Evolutionary conservation across 2,329 filamentous ascomycete species (phyloP), one percentile per base, ranked within the genome.

Genomic region (Hymenoscyphus scutula): DNA sequence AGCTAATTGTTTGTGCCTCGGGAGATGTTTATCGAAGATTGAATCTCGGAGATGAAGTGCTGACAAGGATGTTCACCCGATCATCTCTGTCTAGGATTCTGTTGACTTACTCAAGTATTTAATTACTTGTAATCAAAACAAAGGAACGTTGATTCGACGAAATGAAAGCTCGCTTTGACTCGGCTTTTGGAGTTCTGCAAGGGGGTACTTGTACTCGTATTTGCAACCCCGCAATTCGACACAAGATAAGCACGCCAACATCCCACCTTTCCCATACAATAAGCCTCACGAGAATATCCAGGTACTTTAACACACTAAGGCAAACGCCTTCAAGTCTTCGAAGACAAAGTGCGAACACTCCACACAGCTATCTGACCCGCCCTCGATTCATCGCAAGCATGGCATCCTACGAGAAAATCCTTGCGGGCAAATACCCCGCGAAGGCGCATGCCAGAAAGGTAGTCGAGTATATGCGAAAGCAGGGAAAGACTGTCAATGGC

Each of bases 371-470:
- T 10, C n/a, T 10, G 11, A 11, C 7, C 41, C n/a, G 8, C n/a
- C 41, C 45, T 6, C 38, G 13, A 54, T 25, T 25, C 13, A 15
- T 30, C 54, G 58, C 32, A 58, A 70, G 41, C 23, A 71, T 71
- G 68, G 65, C 62, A 15, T 60, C 63, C 27, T 62, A 64, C 27
- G 70, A 73, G 57, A 56, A 60, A 48, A 77, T 88, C 66, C 78
- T 89, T 64, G 77, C 80, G 78, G 83, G 81, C 67, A 89, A 88
- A 73, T 89, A 89, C 75, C 95, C 95, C 27, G 94, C 90, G 71
- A 98, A 97, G 80, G 82, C 84, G 30, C 95, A 99, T 77, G 92
- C 90, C 64, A 85, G 85, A 70, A 88, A 89, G 65, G 93, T 98
- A n/a, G 90, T 88, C 62, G 85, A 91, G 64, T 89, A 88, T 75